Conservation (phyloP, 345 rosid genomes). For the Populus tremula region DNA sequence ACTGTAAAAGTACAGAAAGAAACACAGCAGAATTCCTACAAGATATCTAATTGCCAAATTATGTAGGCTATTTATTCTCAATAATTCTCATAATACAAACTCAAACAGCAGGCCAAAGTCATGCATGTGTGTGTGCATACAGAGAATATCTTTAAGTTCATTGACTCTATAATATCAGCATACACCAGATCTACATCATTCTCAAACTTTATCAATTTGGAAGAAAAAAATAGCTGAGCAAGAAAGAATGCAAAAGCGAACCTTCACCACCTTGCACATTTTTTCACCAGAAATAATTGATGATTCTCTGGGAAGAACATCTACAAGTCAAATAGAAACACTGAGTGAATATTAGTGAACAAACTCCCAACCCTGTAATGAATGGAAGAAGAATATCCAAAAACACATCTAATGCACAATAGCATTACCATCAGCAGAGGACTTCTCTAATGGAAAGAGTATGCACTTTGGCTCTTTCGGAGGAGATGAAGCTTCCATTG, state of each 20-base stretch:
- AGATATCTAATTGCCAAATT: not conserved
- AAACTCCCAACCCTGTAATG: not conserved
- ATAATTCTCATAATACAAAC: not conserved
- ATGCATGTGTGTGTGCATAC: not conserved
- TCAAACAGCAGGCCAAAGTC: not conserved
- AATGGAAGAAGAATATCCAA: not conserved
- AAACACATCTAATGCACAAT: not conserved
- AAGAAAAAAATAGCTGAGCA: not conserved
- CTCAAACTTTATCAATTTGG: not conserved
- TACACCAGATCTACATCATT: not conserved
- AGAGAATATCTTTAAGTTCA: not conserved
- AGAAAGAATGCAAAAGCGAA: constrained; percentile 17
- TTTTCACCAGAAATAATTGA: constrained; percentile 71
- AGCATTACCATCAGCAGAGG: constrained; percentile 54
- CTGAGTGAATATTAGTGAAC: constrained; percentile 1
- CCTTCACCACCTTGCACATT: constrained; percentile 86
- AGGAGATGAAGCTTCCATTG: constrained; percentile 85
- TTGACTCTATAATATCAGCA: not conserved
- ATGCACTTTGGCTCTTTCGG: constrained; percentile 74
- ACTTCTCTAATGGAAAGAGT: constrained; percentile 57
- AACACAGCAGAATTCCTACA: not conserved
- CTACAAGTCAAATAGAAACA: constrained; percentile 33
- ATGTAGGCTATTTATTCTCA: not conserved
- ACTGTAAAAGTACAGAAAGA: constrained; percentile 6
- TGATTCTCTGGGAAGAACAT: constrained; percentile 51